Conservation (phyloP, 2,329 filamentous ascomycete genomes). For the Albophoma yamanashiensis region DNA sequence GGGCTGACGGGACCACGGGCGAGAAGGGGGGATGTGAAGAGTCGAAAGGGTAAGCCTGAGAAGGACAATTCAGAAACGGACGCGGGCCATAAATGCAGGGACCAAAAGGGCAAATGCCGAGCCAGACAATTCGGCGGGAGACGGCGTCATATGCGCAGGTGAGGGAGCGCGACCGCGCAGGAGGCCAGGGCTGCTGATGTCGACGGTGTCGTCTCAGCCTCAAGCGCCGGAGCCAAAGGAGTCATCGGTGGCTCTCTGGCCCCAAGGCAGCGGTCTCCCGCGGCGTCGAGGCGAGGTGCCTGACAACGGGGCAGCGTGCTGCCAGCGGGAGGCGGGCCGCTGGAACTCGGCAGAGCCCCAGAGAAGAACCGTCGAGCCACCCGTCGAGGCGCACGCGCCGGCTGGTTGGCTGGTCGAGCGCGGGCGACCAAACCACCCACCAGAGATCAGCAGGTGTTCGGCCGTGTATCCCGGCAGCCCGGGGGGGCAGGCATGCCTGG, state of each 20-base stretch:
- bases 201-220: slow-evolving; percentile 1
- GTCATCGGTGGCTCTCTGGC: background rate
- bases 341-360: background rate
- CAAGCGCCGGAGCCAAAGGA: background rate
- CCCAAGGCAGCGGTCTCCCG: background rate
- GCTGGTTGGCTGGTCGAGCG: background rate
- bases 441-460: background rate
- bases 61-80: background rate
- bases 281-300: background rate
- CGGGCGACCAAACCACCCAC: background rate
- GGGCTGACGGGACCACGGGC: background rate
- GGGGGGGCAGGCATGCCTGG: background rate
- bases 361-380: background rate
- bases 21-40: background rate
- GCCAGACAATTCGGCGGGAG: background rate
- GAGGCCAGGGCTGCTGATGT: slow-evolving; percentile 7
- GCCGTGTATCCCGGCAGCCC: background rate
- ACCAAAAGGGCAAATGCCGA: slow-evolving; percentile 7
- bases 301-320: background rate
- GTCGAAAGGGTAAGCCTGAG: background rate
- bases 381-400: background rate
- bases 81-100: slow-evolving; percentile 16
- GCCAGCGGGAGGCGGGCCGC: background rate
- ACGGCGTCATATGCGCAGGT: slow-evolving; percentile 6
- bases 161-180: background rate